Evolutionary conservation across 2,329 filamentous ascomycete genomes (phyloP), one percentile per base, ranked within the genome.

Genomic region (Aureobasidium leucospermi): DNA sequence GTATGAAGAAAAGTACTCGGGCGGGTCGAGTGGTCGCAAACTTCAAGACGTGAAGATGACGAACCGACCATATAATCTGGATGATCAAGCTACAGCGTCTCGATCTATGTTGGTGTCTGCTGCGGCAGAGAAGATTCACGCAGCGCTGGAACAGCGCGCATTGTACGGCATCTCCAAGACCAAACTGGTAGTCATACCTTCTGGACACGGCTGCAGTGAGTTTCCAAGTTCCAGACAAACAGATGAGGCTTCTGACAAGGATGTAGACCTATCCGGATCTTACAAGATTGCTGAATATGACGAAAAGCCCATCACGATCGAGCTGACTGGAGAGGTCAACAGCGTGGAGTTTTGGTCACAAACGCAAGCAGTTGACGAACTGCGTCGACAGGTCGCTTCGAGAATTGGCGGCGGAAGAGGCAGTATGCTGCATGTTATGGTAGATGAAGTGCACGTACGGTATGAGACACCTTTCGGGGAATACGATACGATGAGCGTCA

Each of bases 381-480:
- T 71, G 34, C 62, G 59, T 60, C 46, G 63, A 36, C 68, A 68
- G 43, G 59, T 68, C 41, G 43, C 61, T 7, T 15, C 23, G 10
- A 49, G 45, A 6, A 36, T 56, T 15, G 48, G 49, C 5, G 51
- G 51, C 6, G 59, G 28, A n/a, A 61, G 62, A 34, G 52, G 52
- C 4, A 46, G 15, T 29, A 41, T 38, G 29, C 64, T 73, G 3
- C 62, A 67, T 8, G 72, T 76, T 9, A 63, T 66, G 42, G 63
- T 73, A 60, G 71, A 73, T 43, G 72, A 76, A 28, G 66, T 76
- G 11, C 71, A 71, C 48, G 69, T 78, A 53, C 70, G 77, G 8
- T 69, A 69, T 16, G 74, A 77, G 61, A 78, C 70, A 43, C 70
- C 73, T 13, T 74, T 76, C 67, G 77, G 77, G 1, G 65, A 79